Percentiles rank a stretch among this genome's conserved stretches.
These are phyloP conservation scores for Plasmodium coatneyi DNA, from an alignment of 169 alveolate species.

Conservation along the genomic window DNA sequence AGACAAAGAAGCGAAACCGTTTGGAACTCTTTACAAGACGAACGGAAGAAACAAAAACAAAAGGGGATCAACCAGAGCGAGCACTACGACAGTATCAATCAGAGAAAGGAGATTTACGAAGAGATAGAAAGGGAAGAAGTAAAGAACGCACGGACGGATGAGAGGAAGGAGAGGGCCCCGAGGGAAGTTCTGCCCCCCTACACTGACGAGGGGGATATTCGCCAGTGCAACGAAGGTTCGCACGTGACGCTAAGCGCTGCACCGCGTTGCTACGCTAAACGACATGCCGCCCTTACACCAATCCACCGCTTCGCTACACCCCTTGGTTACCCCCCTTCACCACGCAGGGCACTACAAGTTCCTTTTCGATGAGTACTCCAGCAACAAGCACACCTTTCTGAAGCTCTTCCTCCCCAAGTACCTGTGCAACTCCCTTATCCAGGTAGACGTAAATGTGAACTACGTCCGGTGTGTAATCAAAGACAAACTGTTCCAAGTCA, in stretches of 20 bases:
- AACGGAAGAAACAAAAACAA: constrained; percentile 1
- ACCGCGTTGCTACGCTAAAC: background rate
- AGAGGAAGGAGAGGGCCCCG: constrained; percentile 66
- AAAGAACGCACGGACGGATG: constrained; percentile 6
- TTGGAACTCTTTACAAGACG: constrained; percentile 77
- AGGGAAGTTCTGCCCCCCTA: constrained; percentile 78
- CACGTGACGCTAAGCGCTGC: background rate
- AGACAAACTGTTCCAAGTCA: constrained; percentile 88
- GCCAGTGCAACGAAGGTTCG: constrained; percentile 91
- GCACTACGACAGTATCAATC: constrained; percentile 76
- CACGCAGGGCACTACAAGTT: constrained; percentile 69
- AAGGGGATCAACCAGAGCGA: constrained; percentile 3
- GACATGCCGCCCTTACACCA: background rate
- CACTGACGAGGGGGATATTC: constrained; percentile 88
- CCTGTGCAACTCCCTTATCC: constrained; percentile 86
- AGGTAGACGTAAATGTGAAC: constrained; percentile 87
- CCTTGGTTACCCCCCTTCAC: background rate
- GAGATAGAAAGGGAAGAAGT: constrained; percentile 76
- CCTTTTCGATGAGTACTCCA: constrained; percentile 74
- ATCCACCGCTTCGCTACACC: constrained; percentile 76
- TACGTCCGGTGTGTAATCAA: constrained; percentile 89
- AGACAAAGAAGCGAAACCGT: constrained; percentile 78
- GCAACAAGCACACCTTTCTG: constrained; percentile 80
- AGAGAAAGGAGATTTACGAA: constrained; percentile 76
- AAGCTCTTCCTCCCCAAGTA: constrained; percentile 87